Evolutionary conservation across 2,329 filamentous ascomycete genomes (phyloP).

Genomic region (Pezizomycotina sp.): DNA sequence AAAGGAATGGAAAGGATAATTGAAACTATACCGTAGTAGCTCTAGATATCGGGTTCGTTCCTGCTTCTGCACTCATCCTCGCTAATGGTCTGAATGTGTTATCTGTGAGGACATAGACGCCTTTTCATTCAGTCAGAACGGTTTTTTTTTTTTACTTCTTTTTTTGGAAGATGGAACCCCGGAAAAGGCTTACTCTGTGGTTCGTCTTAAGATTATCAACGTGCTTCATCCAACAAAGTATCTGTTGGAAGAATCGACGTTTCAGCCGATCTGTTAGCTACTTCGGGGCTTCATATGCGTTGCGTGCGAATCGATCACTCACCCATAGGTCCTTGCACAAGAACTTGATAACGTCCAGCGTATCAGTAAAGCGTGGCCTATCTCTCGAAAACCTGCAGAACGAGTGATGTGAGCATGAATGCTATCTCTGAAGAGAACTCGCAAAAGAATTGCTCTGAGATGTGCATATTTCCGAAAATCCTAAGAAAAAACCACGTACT

Average conservation of each 20-base stretch:
- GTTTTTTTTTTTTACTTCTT: not conserved
- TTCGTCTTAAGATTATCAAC: slow-evolving; percentile 98
- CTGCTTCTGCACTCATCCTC: slow-evolving; percentile 70
- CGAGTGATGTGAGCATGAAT: too few species aligned
- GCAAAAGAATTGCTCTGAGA: slow-evolving; percentile 1
- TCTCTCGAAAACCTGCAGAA: slow-evolving; percentile 55
- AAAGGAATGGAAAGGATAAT: slow-evolving; percentile 6
- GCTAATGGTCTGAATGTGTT: slow-evolving; percentile 76
- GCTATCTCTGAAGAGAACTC: slow-evolving; percentile 1
- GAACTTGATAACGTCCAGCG: slow-evolving; percentile 93
- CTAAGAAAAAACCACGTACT: slow-evolving; percentile 38
- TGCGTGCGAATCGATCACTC: too few species aligned
- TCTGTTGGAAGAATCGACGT: too few species aligned
- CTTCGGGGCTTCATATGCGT: too few species aligned
- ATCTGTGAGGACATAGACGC: slow-evolving; percentile 91
- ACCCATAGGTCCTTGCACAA: slow-evolving; percentile 98
- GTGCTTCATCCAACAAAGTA: slow-evolving; percentile 87
- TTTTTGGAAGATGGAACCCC: not conserved
- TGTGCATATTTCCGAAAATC: slow-evolving; percentile 18
- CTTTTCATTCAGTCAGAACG: slow-evolving; percentile 34
- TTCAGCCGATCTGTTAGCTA: too few species aligned
- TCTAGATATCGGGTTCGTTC: slow-evolving; percentile 52
- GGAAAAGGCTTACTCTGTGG: slow-evolving; percentile 48
- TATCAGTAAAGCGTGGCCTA: slow-evolving; percentile 74
- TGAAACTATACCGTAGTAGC: slow-evolving; percentile 60